Conservation (phyloP, 2,329 filamentous ascomycete genomes). For the Leptographium wingfieldii region DNA sequence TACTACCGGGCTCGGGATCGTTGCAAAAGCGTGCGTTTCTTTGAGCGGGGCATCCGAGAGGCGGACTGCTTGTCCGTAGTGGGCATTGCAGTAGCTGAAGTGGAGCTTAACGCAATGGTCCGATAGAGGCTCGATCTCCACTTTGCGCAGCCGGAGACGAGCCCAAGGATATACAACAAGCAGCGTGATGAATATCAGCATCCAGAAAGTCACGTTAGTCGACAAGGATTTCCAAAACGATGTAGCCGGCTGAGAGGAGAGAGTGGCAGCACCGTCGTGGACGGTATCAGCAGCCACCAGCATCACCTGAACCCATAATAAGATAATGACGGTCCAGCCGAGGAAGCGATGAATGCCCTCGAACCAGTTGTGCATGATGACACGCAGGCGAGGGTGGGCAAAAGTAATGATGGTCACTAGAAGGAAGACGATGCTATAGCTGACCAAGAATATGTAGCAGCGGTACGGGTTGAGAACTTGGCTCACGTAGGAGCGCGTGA, state of each 20-base stretch:
- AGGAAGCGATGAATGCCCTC: conserved; percentile 23
- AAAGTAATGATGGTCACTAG: not conserved
- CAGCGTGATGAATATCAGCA: conserved; percentile 37
- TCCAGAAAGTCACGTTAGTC: not conserved
- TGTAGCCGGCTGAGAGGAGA: not conserved
- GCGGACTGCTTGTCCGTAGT: conserved; percentile 43
- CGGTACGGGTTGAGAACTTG: conserved; percentile 12
- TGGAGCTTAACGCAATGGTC: conserved; percentile 59
- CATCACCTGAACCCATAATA: conserved; percentile 54
- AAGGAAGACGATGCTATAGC: conserved; percentile 10
- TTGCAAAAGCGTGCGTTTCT: conserved; percentile 68
- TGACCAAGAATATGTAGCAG: conserved; percentile 17
- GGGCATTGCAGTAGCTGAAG: conserved; percentile 50
- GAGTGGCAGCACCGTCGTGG: not conserved
- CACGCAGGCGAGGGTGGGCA: conserved; percentile 8
- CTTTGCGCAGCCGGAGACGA: conserved; percentile 52
- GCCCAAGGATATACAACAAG: conserved; percentile 63
- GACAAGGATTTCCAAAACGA: not conserved
- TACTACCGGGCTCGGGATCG: conserved; percentile 43
- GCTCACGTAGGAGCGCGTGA: conserved; percentile 17
- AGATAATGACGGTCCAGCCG: conserved; percentile 21
- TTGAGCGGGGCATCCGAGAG: conserved; percentile 49
- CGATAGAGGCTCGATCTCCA: conserved; percentile 56
- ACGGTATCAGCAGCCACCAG: conserved; percentile 36
- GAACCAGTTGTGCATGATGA: conserved; percentile 21